phyloP scores from a whole-genome alignment of 345 rosid genomes.

The Camelina laxa region DNA sequence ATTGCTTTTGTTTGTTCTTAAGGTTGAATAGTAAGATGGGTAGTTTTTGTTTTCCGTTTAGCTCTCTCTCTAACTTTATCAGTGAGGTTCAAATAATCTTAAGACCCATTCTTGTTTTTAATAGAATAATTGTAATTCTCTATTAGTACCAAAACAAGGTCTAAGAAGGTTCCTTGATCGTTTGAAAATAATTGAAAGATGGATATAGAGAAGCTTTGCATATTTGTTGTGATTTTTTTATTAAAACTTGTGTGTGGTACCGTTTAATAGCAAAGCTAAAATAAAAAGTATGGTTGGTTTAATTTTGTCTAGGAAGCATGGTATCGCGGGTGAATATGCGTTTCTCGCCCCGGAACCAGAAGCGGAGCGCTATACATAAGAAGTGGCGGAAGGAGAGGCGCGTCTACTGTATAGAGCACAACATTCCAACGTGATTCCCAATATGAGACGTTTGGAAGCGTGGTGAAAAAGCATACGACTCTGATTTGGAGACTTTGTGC shows the following conservation, averaged over 20 bases:
- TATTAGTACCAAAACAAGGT: background rate
- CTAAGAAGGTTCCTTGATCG: background rate
- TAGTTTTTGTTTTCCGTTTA: constrained; percentile 33
- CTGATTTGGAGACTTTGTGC: too few species aligned
- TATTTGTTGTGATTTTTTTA: background rate
- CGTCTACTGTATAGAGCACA: too few species aligned
- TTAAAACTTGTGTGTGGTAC: background rate
- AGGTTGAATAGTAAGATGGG: constrained; percentile 37
- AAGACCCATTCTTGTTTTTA: background rate
- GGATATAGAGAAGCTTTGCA: background rate
- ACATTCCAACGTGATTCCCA: too few species aligned
- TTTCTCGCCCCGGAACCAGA: too few species aligned
- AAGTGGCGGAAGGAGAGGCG: too few species aligned
- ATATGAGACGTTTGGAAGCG: too few species aligned
- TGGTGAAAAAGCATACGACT: too few species aligned
- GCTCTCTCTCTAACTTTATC: constrained; percentile 30
- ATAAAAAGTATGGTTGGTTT: too few species aligned
- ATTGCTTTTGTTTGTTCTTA: constrained; percentile 18
- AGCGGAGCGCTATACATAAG: too few species aligned
- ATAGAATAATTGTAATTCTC: background rate
- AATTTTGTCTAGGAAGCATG: too few species aligned
- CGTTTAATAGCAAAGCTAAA: too few species aligned
- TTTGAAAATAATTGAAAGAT: background rate
- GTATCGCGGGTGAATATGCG: too few species aligned
- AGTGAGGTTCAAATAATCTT: constrained; percentile 36